Conservation (phyloP, 148 eudicot genomes). For the Vaccinium macrocarpon region DNA sequence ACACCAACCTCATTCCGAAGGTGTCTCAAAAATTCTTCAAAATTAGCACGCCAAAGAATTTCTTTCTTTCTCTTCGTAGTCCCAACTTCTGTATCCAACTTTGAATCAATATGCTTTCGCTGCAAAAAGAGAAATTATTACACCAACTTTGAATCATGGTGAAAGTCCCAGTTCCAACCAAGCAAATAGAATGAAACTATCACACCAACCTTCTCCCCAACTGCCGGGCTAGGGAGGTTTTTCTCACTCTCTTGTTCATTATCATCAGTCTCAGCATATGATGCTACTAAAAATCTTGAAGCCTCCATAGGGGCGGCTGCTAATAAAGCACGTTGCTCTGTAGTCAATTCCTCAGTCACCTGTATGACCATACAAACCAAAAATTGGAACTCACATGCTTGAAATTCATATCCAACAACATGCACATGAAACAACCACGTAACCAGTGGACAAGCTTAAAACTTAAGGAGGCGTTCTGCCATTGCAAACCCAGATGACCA, state of each 20-base stretch:
- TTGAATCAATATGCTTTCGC: conserved; percentile 45
- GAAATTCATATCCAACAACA: neutral
- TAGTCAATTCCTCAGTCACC: conserved; percentile 37
- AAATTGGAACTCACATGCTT: neutral
- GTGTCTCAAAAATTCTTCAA: conserved; percentile 70
- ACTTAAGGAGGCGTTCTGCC: neutral
- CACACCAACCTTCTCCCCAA: conserved; percentile 62
- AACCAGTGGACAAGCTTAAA: neutral
- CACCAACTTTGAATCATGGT: neutral
- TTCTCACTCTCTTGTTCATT: conserved; percentile 32
- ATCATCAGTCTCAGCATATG: conserved; percentile 30
- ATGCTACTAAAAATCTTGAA: conserved; percentile 50
- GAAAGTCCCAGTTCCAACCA: neutral
- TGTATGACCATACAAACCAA: conserved; percentile 16
- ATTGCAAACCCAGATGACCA: neutral
- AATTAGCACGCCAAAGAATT: conserved; percentile 85
- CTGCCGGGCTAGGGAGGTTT: conserved; percentile 19
- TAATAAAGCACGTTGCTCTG: conserved; percentile 64
- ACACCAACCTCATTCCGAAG: conserved; percentile 61
- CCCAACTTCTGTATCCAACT: conserved; percentile 36
- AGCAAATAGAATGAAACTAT: conserved; percentile 4
- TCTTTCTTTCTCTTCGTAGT: conserved; percentile 45
- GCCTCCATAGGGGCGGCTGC: conserved; percentile 73
- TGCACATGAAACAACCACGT: neutral
- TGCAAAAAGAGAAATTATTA: conserved; percentile 13